A percentile compares a stretch with the other conserved stretches of the same genome.
Conservation (phyloP, 352 stramenopile genomes). For the Hyaloperonospora arabidopsidis region DNA sequence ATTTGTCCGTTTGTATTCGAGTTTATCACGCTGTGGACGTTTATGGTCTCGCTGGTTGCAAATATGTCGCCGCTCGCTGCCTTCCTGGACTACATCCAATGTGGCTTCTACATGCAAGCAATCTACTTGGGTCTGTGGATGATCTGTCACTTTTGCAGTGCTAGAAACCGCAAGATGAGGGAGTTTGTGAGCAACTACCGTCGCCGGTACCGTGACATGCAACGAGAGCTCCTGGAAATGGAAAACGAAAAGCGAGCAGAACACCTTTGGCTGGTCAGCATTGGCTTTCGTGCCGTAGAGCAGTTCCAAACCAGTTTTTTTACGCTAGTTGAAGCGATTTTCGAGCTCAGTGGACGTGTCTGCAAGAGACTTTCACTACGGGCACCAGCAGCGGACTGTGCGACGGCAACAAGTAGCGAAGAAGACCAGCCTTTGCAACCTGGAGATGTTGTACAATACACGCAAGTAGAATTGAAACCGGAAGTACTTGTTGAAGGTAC, state of each 20-base stretch:
- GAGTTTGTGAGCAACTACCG: constrained; percentile 85
- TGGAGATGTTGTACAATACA: constrained; percentile 13
- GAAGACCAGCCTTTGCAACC: constrained; percentile 23
- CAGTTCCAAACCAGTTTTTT: constrained; percentile 63
- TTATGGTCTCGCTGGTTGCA: constrained; percentile 46
- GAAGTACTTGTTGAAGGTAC: constrained; percentile 9
- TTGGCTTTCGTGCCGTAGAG: constrained; percentile 75
- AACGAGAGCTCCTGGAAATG: constrained; percentile 59
- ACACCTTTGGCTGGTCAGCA: constrained; percentile 77
- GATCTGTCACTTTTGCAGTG: constrained; percentile 80
- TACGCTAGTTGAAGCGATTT: constrained; percentile 34
- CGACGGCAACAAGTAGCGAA: constrained; percentile 13
- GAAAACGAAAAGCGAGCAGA: constrained; percentile 77
- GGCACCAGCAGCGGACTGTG: constrained; percentile 1
- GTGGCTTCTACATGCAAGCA: constrained; percentile 68
- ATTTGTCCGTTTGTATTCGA: constrained; percentile 79
- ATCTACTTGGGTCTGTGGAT: constrained; percentile 74
- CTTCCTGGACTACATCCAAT: constrained; percentile 79
- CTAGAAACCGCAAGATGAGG: constrained; percentile 79
- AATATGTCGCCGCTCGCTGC: constrained; percentile 58
- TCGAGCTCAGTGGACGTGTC: constrained; percentile 20
- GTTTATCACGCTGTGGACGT: constrained; percentile 62
- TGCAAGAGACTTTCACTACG: constrained; percentile 12
- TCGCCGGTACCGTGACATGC: constrained; percentile 63
- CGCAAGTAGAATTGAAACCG: background rate